These are phyloP conservation scores for Lolium perenne DNA, from an alignment of 176 grass and related monocot species.

Conservation along the genomic window DNA sequence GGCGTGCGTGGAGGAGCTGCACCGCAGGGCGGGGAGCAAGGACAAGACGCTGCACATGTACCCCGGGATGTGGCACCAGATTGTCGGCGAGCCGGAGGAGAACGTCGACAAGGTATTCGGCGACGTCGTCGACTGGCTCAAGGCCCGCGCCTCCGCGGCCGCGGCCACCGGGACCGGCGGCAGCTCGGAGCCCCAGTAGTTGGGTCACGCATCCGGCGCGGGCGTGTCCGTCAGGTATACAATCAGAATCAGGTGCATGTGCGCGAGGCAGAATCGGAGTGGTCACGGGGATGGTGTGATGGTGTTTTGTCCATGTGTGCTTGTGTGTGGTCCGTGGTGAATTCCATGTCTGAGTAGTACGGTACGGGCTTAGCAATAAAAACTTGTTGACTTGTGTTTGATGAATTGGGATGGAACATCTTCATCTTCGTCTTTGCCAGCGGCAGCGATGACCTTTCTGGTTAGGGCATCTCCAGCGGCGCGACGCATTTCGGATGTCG, in stretches of 20 bases:
- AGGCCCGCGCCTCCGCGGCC: constrained; percentile 19
- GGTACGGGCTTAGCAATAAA: not conserved
- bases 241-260: not conserved
- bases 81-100: constrained; percentile 86
- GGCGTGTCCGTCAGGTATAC: not conserved
- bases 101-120: constrained; percentile 33
- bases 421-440: not conserved
- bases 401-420: not conserved
- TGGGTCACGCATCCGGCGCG: constrained; percentile 27
- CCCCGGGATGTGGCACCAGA: constrained; percentile 92
- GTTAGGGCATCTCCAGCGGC: too few species aligned
- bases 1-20: constrained; percentile 44
- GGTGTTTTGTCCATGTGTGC: not conserved
- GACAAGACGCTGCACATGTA: constrained; percentile 82
- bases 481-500: too few species aligned
- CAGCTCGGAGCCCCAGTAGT: not conserved
- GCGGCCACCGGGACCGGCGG: not conserved
- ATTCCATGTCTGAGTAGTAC: not conserved
- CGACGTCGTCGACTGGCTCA: constrained; percentile 52
- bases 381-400: constrained; percentile 4
- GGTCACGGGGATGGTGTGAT: not conserved
- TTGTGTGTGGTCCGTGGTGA: not conserved
- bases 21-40: constrained; percentile 56
- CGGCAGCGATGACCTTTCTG: not conserved
- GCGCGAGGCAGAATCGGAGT: not conserved